These are phyloP conservation scores for Podospora didyma DNA, from an alignment of 495 filamentous ascomycete species.

Conservation along the genomic window DNA sequence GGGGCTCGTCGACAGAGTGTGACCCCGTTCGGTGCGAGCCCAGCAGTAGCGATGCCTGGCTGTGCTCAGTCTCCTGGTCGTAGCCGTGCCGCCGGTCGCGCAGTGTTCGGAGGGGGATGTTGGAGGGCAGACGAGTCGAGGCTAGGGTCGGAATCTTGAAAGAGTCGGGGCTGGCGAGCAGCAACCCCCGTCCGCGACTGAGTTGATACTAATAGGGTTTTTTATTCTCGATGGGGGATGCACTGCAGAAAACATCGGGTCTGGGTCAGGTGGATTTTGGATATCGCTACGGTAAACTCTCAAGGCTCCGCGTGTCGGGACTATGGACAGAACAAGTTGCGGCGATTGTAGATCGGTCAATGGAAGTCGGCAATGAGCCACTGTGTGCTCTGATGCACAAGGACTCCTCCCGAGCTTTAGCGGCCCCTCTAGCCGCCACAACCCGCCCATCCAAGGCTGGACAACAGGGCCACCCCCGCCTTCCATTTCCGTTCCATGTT, in stretches of 20 bases:
- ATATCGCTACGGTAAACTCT: too few species aligned
- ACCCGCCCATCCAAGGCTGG: too few species aligned
- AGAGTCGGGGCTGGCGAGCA: constrained; percentile 53
- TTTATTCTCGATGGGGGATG: neutral
- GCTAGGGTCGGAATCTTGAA: constrained; percentile 55
- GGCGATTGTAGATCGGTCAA: too few species aligned
- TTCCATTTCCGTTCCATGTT: too few species aligned
- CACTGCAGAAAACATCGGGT: neutral
- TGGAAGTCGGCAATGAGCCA: too few species aligned
- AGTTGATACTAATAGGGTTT: neutral
- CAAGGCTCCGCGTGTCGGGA: too few species aligned
- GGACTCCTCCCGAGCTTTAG: too few species aligned
- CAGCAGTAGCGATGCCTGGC: constrained; percentile 38
- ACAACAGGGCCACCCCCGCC: too few species aligned
- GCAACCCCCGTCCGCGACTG: constrained; percentile 51
- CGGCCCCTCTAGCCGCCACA: too few species aligned
- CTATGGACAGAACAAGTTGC: neutral
- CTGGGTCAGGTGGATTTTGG: neutral
- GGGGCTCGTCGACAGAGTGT: constrained; percentile 25
- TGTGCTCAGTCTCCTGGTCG: constrained; percentile 24
- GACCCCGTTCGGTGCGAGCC: constrained; percentile 30
- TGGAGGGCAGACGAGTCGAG: constrained; percentile 50
- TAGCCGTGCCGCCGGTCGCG: constrained; percentile 24
- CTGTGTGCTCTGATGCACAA: too few species aligned
- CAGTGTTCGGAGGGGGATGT: constrained; percentile 60